Conservation (phyloP, 2,329 filamentous ascomycete genomes). For the Plenodomus biglobosus region DNA sequence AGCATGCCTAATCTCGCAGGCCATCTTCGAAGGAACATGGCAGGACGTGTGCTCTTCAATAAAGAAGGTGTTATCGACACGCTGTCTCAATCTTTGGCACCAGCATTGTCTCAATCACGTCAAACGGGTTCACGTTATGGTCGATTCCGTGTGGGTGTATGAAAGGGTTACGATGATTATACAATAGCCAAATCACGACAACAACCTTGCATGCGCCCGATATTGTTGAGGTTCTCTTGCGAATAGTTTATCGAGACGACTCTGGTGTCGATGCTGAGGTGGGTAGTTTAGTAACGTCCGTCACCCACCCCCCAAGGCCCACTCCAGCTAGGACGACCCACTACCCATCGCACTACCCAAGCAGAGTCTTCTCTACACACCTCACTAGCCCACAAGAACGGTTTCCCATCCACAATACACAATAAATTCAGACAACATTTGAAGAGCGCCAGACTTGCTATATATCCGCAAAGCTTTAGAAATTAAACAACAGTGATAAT, state of each 20-base stretch:
- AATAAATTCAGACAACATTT: not conserved
- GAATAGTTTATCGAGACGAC: not conserved
- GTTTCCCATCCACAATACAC: not conserved
- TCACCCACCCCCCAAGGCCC: not conserved
- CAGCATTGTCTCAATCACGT: conserved; percentile 31
- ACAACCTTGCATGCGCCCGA: too few species aligned
- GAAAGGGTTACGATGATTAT: too few species aligned
- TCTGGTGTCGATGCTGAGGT: not conserved
- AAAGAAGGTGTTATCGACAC: conserved; percentile 52
- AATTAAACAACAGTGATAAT: not conserved
- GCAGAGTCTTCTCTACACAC: not conserved
- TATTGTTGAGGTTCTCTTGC: not conserved
- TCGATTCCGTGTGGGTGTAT: too few species aligned
- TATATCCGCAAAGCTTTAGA: not conserved
- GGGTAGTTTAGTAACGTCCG: not conserved
- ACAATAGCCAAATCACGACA: too few species aligned
- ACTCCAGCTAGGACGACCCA: not conserved
- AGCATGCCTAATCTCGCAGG: conserved; percentile 50
- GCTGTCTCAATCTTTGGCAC: conserved; percentile 12
- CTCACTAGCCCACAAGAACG: not conserved
- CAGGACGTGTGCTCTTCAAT: conserved; percentile 56
- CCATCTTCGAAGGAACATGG: conserved; percentile 43
- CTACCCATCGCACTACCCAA: not conserved
- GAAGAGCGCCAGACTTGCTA: not conserved
- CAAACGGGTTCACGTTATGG: too few species aligned